phyloP scores from a whole-genome alignment of 331 rosid species.

The Acacia concinna region DNA sequence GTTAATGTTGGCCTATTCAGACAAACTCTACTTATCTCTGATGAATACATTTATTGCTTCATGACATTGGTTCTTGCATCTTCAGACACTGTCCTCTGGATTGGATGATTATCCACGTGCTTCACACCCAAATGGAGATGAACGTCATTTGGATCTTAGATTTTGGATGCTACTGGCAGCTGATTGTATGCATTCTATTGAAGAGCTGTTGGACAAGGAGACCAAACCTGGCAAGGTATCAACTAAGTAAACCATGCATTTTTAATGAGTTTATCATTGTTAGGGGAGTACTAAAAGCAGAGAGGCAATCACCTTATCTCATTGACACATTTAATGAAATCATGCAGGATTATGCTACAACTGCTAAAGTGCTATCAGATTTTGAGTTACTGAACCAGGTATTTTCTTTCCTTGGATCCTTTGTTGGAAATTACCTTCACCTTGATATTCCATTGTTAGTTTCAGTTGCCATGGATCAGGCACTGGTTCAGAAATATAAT shows the following conservation, averaged over 20 bases:
- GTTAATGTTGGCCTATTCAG: constrained; percentile 23
- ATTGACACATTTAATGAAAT: constrained; percentile 30
- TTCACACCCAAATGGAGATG: constrained; percentile 88
- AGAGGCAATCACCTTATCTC: constrained; percentile 14
- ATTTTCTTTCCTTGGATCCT: constrained; percentile 9
- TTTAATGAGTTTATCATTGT: background rate
- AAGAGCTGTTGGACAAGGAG: constrained; percentile 56
- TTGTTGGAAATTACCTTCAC: constrained; percentile 22
- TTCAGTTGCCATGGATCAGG: constrained; percentile 14
- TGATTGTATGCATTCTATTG: constrained; percentile 79
- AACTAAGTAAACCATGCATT: constrained; percentile 10
- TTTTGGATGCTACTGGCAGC: constrained; percentile 98
- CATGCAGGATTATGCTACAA: constrained; percentile 67
- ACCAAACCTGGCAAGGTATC: constrained; percentile 58
- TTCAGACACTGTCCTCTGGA: constrained; percentile 86
- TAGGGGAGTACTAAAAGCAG: background rate
- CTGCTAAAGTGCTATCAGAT: constrained; percentile 65
- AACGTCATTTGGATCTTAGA: constrained; percentile 88
- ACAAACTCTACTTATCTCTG: constrained; percentile 13
- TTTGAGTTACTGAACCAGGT: constrained; percentile 81
- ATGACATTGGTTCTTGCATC: constrained; percentile 36
- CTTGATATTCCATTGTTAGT: constrained; percentile 27
- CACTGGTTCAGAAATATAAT: background rate
- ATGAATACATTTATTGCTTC: constrained; percentile 23
- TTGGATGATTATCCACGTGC: constrained; percentile 98